Evolutionary conservation across 1,284 basidiomycete genomes (phyloP).

Genomic region (Neotropicomus parvogracilis): DNA sequence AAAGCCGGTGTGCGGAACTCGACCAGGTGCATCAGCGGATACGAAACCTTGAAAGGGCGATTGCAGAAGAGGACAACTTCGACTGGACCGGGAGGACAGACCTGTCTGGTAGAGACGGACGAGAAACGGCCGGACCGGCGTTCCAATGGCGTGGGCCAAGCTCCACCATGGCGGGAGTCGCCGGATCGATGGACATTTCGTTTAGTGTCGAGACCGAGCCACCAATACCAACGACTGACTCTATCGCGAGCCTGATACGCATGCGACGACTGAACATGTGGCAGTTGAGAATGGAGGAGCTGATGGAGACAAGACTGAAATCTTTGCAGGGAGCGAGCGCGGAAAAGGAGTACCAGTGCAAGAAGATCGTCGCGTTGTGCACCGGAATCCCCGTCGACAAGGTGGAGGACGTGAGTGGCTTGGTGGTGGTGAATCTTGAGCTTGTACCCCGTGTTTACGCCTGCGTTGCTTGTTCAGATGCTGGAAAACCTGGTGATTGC

Average conservation of each 20-base stretch:
- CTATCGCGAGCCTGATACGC: conserved; percentile 58
- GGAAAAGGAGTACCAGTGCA: conserved; percentile 85
- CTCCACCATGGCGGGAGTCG: conserved; percentile 56
- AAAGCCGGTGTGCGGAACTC: conserved; percentile 66
- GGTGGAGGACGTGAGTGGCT: conserved; percentile 77
- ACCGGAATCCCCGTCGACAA: conserved; percentile 84
- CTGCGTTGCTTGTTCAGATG: conserved; percentile 52
- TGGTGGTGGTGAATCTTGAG: conserved; percentile 15
- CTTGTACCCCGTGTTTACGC: conserved; percentile 21
- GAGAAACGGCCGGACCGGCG: conserved; percentile 44
- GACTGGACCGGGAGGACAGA: conserved; percentile 90
- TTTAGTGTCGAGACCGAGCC: conserved; percentile 65
- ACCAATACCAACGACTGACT: conserved; percentile 59
- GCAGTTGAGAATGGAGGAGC: conserved; percentile 73
- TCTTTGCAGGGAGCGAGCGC: conserved; percentile 76
- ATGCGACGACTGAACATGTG: conserved; percentile 76
- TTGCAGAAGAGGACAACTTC: conserved; percentile 72
- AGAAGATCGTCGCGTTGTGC: conserved; percentile 87
- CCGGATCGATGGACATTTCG: conserved; percentile 52
- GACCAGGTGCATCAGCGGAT: conserved; percentile 76
- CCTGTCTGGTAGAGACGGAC: conserved; percentile 53
- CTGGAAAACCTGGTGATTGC: conserved; percentile 85
- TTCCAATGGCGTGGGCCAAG: conserved; percentile 68
- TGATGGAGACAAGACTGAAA: conserved; percentile 68
- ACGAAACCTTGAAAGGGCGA: conserved; percentile 76